Conservation (phyloP, 2,329 filamentous ascomycete genomes). For the Pestalotiopsis sp. region DNA sequence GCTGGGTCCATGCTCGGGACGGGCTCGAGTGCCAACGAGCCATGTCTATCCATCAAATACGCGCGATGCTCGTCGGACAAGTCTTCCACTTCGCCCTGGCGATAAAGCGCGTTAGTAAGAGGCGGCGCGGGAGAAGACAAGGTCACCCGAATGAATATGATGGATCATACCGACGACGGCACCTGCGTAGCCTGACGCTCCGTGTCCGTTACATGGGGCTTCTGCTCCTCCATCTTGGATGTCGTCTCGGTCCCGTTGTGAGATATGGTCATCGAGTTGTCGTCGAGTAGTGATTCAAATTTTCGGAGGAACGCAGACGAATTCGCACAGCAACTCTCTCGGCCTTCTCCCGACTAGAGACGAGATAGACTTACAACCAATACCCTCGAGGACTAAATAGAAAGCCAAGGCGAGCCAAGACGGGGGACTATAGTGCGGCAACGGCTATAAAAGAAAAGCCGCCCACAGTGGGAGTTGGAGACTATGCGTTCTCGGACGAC, state of each 20-base stretch:
- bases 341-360: not conserved
- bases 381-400: not conserved
- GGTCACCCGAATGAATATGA: not conserved
- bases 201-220: not conserved
- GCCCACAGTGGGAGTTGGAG: not conserved
- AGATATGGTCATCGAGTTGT: not conserved
- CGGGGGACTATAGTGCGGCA: not conserved
- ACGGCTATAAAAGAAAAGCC: not conserved
- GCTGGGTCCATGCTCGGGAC: slow-evolving; percentile 49
- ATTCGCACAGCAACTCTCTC: not conserved
- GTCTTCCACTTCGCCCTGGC: not conserved
- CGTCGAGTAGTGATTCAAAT: not conserved
- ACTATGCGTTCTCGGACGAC: not conserved
- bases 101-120: not conserved
- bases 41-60: slow-evolving; percentile 53
- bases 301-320: not conserved
- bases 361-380: not conserved
- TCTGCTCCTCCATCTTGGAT: not conserved
- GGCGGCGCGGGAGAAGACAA: not conserved
- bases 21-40: slow-evolving; percentile 55
- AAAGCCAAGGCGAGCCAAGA: not conserved
- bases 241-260: not conserved
- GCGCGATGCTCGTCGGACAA: slow-evolving; percentile 43
- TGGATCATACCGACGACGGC: not conserved
- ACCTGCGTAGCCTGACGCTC: not conserved